Base-by-base conservation (phyloP, 2,329 filamentous ascomycete species). In the Aspergillus bombycis region DNA sequence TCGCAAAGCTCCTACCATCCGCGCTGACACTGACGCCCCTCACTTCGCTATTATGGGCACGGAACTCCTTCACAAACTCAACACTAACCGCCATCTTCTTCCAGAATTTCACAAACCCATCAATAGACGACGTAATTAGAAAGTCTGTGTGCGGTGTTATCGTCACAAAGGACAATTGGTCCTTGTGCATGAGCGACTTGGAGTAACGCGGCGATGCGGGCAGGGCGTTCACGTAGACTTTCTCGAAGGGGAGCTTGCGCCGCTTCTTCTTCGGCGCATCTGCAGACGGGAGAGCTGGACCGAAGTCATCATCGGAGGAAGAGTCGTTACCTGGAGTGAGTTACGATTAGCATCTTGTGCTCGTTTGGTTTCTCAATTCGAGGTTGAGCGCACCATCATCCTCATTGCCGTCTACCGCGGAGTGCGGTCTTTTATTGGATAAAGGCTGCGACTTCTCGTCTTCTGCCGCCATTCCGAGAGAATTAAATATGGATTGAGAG, bases 51-150 rank as follows among this genome's bases (percentile, higher is more conserved):
- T 86, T 85, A 79, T 99, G 96, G 9, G 95, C 94, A 74, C 89
- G 90, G 81, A 97, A 99, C 80, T 99, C 94, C 80, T 99, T 99
- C 59, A 98, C 94, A 74, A 99, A 99, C 80, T 99, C 96, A 63
- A 99, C 91, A 0, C 92, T 92, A 38, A 92, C 89, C 1, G 88
- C 89, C 67, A 91, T 87, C 81, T 99, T 99, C 82, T 99, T 99
- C 95, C 95, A 99, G 78, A 99, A 99, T 79, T 99, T 99, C 70
- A 98, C 94, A 0, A 94, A 91, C n/a, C 96, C 96, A 75, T 99
- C 95, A 50, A 92, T 82, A 0, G 95, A 98, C 65, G 91, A 92
- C 1, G 95, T 99, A 66, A 99, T 95, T 43, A 99, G 84, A 75
- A 99, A 99, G 70, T 98, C 95, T 64, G 94, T 97, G 64, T 90